phyloP scores from a whole-genome alignment of 2,329 filamentous ascomycete genomes.

The Penicillium sp. region DNA sequence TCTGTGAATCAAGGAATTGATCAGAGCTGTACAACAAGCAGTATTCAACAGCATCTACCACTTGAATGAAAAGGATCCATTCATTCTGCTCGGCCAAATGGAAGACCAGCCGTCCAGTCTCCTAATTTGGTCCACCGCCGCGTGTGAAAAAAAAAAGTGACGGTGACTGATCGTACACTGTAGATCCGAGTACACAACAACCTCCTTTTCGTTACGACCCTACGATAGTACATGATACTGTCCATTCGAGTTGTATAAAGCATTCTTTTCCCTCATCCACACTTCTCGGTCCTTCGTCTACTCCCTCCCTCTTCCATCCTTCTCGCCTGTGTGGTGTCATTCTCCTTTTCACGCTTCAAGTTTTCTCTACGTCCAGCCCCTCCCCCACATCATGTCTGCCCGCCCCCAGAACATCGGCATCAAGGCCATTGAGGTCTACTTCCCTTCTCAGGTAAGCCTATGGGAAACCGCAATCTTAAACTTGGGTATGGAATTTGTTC shows the following conservation, averaged over 20 bases:
- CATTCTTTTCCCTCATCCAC: conserved; percentile 1
- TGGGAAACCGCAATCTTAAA: conserved; percentile 6
- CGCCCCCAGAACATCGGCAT: conserved; percentile 85
- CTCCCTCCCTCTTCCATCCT: conserved; percentile 5
- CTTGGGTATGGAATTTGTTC: background rate
- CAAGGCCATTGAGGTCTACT: conserved; percentile 88
- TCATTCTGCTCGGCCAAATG: conserved; percentile 10
- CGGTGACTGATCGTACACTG: conserved; percentile 24
- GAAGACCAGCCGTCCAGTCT: conserved; percentile 6
- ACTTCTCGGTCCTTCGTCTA: conserved; percentile 3
- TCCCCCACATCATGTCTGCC: conserved; percentile 55
- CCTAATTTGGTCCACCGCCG: background rate
- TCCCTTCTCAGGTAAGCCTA: conserved; percentile 70
- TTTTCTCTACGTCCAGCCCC: conserved; percentile 9
- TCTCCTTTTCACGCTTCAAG: background rate
- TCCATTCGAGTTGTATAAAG: conserved; percentile 11
- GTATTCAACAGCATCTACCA: background rate
- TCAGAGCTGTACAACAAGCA: no score
- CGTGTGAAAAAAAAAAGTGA: conserved; percentile 8
- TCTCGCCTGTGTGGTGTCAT: conserved; percentile 3
- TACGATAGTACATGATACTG: background rate
- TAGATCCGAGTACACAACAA: conserved; percentile 24
- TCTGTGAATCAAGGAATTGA: no score
- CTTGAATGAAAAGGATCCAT: background rate
- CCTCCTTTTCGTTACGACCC: conserved; percentile 11